Percentiles rank a stretch among this genome's conserved stretches.
Conservation (phyloP, 768 basidiomycete species). For the Termitomyces sp. region DNA sequence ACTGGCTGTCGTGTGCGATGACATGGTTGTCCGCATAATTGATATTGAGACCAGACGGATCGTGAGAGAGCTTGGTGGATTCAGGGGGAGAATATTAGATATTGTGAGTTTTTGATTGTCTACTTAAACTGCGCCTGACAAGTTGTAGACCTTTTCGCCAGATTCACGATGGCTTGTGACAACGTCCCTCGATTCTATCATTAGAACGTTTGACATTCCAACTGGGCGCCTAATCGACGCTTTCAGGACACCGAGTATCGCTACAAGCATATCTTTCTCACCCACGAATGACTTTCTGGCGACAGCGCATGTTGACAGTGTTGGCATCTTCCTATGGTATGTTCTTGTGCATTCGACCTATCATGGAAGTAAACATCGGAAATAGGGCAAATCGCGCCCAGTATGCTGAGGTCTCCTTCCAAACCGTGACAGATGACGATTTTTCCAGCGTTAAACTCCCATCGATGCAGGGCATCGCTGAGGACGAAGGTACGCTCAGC, state of each 20-base stretch:
- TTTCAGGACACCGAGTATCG: slow-evolving; percentile 82
- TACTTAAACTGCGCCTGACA: not conserved
- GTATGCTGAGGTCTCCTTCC: slow-evolving; percentile 80
- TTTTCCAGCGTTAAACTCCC: slow-evolving; percentile 69
- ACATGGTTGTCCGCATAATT: slow-evolving; percentile 76
- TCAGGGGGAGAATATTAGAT: slow-evolving; percentile 82
- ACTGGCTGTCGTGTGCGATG: slow-evolving; percentile 81
- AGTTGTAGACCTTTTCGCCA: slow-evolving; percentile 79
- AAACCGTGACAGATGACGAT: slow-evolving; percentile 73
- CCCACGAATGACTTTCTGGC: slow-evolving; percentile 96
- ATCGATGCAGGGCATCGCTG: slow-evolving; percentile 74
- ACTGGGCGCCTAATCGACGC: slow-evolving; percentile 90
- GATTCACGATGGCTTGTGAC: slow-evolving; percentile 93
- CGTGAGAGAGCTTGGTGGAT: slow-evolving; percentile 86
- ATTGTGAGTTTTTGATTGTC: slow-evolving; percentile 45
- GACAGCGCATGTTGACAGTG: slow-evolving; percentile 88
- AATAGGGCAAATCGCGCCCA: slow-evolving; percentile 93
- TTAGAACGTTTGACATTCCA: slow-evolving; percentile 94
- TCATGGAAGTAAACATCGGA: not conserved
- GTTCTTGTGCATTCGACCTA: not conserved
- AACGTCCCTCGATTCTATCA: slow-evolving; percentile 84
- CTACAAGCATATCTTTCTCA: slow-evolving; percentile 88
- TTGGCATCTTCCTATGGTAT: slow-evolving; percentile 93
- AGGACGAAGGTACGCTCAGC: slow-evolving; percentile 66
- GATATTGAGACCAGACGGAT: slow-evolving; percentile 87